Base-by-base conservation (phyloP, 345 rosid genomes). In the Carallia brachiata region DNA sequence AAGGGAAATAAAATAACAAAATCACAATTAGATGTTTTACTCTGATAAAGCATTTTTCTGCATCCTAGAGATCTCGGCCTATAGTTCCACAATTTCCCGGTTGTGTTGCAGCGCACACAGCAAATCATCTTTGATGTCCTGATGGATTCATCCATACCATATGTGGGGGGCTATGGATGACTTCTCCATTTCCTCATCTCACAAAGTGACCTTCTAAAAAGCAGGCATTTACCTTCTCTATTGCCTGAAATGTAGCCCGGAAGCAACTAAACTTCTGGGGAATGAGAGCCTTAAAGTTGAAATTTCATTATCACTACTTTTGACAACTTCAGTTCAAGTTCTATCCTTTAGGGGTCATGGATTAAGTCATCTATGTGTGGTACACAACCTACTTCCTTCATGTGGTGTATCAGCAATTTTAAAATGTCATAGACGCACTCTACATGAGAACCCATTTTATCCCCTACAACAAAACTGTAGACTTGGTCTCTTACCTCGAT, bases 401-500 rank as follows among this genome's bases (percentile, higher is more conserved):
- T 86, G 77, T 84, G 87, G 59, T 65, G 73, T 40, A 80, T 73
- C 62, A 92, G 75, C 70, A 88, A 62, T 28, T 70, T 85, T 78
- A 88, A 57, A 36, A 87, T 78, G 44, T 74, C 82, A 74, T 87
- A 77, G 12, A 81, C 86, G 15, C 70, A 73, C 61, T 69, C 78
- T 31, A 73, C 74, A 37, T 66, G 70, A 61, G 81, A 81, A 39
- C 84, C 84, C 44, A 56, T 66, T 79, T 83, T 86, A 61, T 85
- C 90, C 39, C 77, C 79, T 54, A 80, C 94, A 31, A 89, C 85
- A 56, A 91, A 87, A 72, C 91, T 81, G 70, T 72, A 74, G 59
- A 87, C 87, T 66, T 84, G 84, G 69, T 88, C 83, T 66, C 83
- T 80, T 36, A 91, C 73, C 75, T 84, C 86, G 30, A 89, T 89